phyloP scores from a whole-genome alignment of 352 stramenopile species.

The Phytophthora kernoviae region DNA sequence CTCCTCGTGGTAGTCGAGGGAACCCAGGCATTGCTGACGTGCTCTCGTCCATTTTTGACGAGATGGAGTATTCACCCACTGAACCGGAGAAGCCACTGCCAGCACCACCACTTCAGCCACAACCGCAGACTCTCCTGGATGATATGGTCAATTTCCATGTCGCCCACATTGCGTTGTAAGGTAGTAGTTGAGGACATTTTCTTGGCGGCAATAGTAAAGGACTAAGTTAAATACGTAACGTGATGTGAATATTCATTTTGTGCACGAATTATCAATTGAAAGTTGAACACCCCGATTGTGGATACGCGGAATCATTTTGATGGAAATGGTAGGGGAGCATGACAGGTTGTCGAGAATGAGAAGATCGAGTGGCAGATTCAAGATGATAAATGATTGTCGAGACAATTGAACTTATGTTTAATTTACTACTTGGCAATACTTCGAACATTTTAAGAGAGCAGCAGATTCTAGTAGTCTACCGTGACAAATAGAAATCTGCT shows the following conservation, averaged over 20 bases:
- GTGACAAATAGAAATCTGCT: not conserved
- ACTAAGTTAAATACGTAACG: constrained; percentile 22
- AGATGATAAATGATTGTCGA: not conserved
- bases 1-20: constrained; percentile 12
- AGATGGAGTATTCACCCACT: constrained; percentile 27
- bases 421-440: not conserved
- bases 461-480: not conserved
- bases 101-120: constrained; percentile 20
- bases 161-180: constrained; percentile 34
- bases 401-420: not conserved
- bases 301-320: not conserved
- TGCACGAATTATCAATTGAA: constrained; percentile 1
- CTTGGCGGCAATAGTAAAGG: constrained; percentile 8
- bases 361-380: constrained; percentile 1
- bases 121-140: constrained; percentile 39
- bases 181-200: not conserved
- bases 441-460: not conserved
- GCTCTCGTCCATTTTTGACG: constrained; percentile 45
- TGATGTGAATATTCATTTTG: constrained; percentile 13
- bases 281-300: not conserved
- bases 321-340: not conserved
- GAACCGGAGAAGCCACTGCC: constrained; percentile 24
- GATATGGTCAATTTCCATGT: constrained; percentile 57
- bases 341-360: not conserved
- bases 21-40: constrained; percentile 29